These are phyloP conservation scores for Ilyonectria mors-panacis DNA, from an alignment of 2,329 filamentous ascomycete species.

Conservation along the genomic window DNA sequence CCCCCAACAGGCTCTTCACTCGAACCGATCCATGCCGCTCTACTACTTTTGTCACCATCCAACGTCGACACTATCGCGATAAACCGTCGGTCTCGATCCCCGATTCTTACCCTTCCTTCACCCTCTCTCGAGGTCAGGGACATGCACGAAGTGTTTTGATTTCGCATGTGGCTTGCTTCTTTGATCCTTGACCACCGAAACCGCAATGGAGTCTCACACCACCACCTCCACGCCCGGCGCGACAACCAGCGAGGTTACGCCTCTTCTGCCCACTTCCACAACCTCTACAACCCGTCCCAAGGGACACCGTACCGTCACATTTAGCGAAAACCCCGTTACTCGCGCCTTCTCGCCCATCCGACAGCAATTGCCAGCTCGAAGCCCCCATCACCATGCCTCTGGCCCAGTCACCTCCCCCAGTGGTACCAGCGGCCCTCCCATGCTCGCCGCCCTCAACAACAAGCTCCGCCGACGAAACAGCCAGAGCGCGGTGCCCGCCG, in stretches of 20 bases:
- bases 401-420: conserved; percentile 39
- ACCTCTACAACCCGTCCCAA: conserved; percentile 56
- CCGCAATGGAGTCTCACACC: conserved; percentile 47
- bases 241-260: conserved; percentile 52
- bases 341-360: conserved; percentile 70
- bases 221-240: conserved; percentile 35
- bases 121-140: conserved; percentile 17
- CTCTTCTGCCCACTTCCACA: conserved; percentile 53
- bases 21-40: conserved; percentile 22
- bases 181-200: conserved; percentile 24
- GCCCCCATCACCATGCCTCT: conserved; percentile 50
- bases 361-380: conserved; percentile 40
- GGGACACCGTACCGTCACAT: conserved; percentile 78
- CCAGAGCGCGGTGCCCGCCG: conserved; percentile 69
- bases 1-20: conserved; percentile 40
- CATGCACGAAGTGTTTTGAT: conserved; percentile 23
- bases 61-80: conserved; percentile 6
- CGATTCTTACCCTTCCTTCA: neutral
- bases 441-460: conserved; percentile 86
- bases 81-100: neutral
- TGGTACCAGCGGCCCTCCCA: conserved; percentile 63
- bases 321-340: conserved; percentile 79
- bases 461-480: conserved; percentile 91
- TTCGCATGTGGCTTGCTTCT: conserved; percentile 18
- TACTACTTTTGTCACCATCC: conserved; percentile 33